These are phyloP conservation scores for Gastroboletus turbinatus DNA, from an alignment of 1,284 basidiomycete genomes.

Conservation along the genomic window DNA sequence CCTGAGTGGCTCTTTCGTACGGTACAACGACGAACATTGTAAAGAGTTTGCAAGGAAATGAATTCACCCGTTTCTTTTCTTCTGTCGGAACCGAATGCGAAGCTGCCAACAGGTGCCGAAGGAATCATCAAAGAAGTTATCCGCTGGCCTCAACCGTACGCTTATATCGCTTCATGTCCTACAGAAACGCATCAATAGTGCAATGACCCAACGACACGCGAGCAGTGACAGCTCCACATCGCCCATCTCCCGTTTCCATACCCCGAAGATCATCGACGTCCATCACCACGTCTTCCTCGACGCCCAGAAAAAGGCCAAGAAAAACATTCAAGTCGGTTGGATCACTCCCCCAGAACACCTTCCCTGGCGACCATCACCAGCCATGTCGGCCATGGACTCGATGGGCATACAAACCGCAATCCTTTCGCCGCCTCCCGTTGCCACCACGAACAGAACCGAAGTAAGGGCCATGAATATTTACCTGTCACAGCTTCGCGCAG, in stretches of 20 bases:
- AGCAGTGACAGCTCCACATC: not conserved
- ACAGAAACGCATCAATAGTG: not conserved
- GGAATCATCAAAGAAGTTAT: conserved; percentile 15
- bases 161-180: conserved; percentile 2
- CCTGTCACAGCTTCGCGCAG: conserved; percentile 46
- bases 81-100: conserved; percentile 18
- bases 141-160: not conserved
- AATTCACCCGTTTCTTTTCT: conserved; percentile 13
- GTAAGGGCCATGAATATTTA: conserved; percentile 49
- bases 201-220: conserved; percentile 17
- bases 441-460: conserved; percentile 41
- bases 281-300: conserved; percentile 72
- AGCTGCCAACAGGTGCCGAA: conserved; percentile 9
- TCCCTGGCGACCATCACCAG: conserved; percentile 61
- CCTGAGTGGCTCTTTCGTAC: conserved; percentile 74
- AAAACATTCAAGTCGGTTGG: conserved; percentile 54
- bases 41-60: conserved; percentile 46
- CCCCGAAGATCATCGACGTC: conserved; percentile 52
- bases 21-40: conserved; percentile 67
- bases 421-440: conserved; percentile 63
- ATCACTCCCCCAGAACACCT: conserved; percentile 58
- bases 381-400: conserved; percentile 58
- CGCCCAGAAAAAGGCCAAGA: conserved; percentile 44
- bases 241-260: not conserved
- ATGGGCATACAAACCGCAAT: conserved; percentile 57